These are phyloP conservation scores for Hypomontagnella submonticulosa DNA, from an alignment of 495 filamentous ascomycete species.

Conservation along the genomic window DNA sequence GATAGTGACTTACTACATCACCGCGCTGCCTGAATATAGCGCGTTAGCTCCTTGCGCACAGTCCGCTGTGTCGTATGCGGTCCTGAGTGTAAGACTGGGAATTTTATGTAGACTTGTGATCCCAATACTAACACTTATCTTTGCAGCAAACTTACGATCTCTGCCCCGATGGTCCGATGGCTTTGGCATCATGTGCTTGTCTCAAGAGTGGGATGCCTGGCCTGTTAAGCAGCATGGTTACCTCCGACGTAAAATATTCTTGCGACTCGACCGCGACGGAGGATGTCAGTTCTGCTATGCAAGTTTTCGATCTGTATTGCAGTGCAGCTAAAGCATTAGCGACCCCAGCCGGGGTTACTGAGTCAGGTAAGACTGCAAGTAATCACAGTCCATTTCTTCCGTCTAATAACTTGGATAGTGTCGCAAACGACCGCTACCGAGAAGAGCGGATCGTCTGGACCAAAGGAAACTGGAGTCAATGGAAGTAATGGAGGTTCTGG, in stretches of 20 bases:
- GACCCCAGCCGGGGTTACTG: conserved; percentile 51
- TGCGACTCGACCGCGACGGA: conserved; percentile 58
- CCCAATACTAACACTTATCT: conserved; percentile 20
- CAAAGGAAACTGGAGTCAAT: conserved; percentile 26
- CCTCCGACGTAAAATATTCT: conserved; percentile 51
- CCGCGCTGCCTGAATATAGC: conserved; percentile 57
- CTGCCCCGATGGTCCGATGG: conserved; percentile 56
- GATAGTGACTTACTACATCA: conserved; percentile 63
- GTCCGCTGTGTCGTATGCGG: conserved; percentile 53
- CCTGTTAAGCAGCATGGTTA: conserved; percentile 50
- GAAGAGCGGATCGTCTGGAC: conserved; percentile 35
- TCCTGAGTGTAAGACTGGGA: conserved; percentile 49
- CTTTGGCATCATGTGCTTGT: conserved; percentile 61
- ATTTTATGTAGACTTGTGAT: not conserved
- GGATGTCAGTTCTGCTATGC: conserved; percentile 58
- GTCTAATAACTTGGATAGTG: conserved; percentile 17
- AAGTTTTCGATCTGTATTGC: conserved; percentile 60
- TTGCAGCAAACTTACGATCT: conserved; percentile 50
- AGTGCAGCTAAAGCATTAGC: conserved; percentile 56
- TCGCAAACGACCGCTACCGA: conserved; percentile 29
- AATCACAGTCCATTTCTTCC: conserved; percentile 24
- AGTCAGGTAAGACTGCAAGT: conserved; percentile 43
- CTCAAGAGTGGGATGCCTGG: conserved; percentile 57
- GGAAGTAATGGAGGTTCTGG: conserved; percentile 22
- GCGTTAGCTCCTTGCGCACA: conserved; percentile 58